Base-by-base conservation (phyloP, 768 basidiomycete genomes). In the Hericium coralloides region DNA sequence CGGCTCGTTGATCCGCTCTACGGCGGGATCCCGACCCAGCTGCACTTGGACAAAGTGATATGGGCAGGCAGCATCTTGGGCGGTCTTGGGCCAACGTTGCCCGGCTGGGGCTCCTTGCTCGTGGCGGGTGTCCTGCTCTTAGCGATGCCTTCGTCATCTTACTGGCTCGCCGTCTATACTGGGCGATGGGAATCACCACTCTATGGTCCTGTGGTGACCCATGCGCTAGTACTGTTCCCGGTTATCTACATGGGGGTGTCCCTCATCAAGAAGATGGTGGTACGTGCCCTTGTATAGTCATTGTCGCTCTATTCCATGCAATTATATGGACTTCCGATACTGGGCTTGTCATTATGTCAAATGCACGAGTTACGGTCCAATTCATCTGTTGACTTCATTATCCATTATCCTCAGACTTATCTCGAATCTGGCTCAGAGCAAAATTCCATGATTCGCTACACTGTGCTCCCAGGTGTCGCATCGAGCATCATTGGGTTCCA, bases 1-100 rank as follows among this genome's bases (percentile, higher is more conserved):
- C 81, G 80, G 37, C 75, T 81, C 9, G 65, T 92, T n/a, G 69
- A 76, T 55, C 89, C 89, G 15, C 70, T 90, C 3, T 91, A 89
- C 67, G 88, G 83, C 49, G 72, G 77, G 12, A 74, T 75, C 7
- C 80, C 85, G 0, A 80, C 84, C 1, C 72, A 70, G 0, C 72
- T 75, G 55, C 72, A 82, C 38, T 70, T 90, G 8, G 65, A 68
- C 49, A 72, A 74, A 56, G 58, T 75, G 38, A 63, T 75, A 12
- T 65, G 74, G 67, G 58, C 60, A 7, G 64, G 67, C n/a, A 70
- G 66, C 31, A 64, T 67, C 39, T 45, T 63, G 23, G 70, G 74
- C 45, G 69, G 67, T 55, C 68, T 76, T 22, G 66, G 64, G 1
- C 67, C 75, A 17, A 69, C 66, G 18, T 60, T 75, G 25, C 59